Percentiles rank a stretch among this genome's conserved stretches.
These are phyloP conservation scores for Pseudisothecium myosuroides DNA, from an alignment of 225 moss, liverwort and hornwort genomes.

Conservation along the genomic window DNA sequence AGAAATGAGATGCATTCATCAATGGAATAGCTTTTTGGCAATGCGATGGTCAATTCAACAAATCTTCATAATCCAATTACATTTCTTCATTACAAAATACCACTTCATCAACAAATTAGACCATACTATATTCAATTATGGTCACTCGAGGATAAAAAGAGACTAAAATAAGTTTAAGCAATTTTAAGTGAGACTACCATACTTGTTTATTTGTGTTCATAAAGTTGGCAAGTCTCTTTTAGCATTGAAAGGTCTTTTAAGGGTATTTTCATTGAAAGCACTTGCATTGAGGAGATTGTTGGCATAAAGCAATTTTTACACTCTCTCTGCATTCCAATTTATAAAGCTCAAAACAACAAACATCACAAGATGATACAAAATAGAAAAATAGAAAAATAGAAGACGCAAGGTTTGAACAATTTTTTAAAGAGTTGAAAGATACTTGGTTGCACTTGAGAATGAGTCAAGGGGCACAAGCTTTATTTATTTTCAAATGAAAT, in stretches of 20 bases:
- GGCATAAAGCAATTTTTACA: not conserved
- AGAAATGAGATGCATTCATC: not conserved
- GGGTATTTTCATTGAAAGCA: not conserved
- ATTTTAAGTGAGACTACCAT: not conserved
- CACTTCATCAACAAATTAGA: not conserved
- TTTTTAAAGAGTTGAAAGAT: not conserved
- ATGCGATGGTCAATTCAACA: not conserved
- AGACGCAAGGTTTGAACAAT: not conserved
- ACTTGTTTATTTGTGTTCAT: not conserved
- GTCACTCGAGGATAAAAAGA: not conserved
- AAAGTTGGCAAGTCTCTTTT: not conserved
- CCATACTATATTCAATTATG: not conserved
- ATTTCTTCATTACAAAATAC: not conserved
- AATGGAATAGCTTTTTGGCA: not conserved
- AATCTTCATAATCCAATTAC: not conserved
- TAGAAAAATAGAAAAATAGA: not conserved
- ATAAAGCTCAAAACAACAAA: not conserved
- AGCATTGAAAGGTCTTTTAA: not conserved
- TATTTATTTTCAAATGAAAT: not conserved
- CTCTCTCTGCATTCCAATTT: not conserved
- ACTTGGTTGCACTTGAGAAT: not conserved
- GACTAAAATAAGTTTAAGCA: not conserved
- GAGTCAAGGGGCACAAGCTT: not conserved
- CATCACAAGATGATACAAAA: not conserved
- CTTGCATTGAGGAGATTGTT: not conserved